phyloP scores from a whole-genome alignment of 495 filamentous ascomycete species.

The Neurospora tetraspora region DNA sequence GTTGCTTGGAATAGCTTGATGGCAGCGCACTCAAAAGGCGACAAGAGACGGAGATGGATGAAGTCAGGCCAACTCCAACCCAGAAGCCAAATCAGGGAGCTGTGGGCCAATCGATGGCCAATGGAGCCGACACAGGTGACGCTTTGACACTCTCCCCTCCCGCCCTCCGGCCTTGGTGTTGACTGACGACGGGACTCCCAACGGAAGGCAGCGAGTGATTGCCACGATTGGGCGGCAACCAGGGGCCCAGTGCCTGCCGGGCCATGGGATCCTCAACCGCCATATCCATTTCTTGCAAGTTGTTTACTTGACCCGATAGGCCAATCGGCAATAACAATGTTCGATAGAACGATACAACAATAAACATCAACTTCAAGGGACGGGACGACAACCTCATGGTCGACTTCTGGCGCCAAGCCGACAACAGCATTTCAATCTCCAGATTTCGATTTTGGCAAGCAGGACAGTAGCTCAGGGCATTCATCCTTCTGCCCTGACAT shows the following conservation, averaged over 20 bases:
- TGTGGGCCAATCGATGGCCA: not conserved
- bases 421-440: not conserved
- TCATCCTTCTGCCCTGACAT: not conserved
- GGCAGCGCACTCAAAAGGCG: not conserved
- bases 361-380: not conserved
- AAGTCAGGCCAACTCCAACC: not conserved
- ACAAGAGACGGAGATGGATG: not conserved
- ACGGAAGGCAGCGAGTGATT: not conserved
- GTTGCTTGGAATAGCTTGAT: not conserved
- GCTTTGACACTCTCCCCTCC: not conserved
- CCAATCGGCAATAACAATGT: slow-evolving; percentile 5
- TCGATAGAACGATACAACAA: not conserved
- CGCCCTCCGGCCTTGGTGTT: not conserved
- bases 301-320: slow-evolving; percentile 11
- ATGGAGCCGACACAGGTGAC: not conserved
- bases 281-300: not conserved
- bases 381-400: not conserved
- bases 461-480: not conserved
- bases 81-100: not conserved
- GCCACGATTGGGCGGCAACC: not conserved
- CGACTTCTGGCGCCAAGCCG: not conserved
- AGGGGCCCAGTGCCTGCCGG: not conserved
- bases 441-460: not conserved
- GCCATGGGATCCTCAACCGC: not conserved
- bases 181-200: not conserved